Percentiles rank a stretch among this genome's conserved stretches.
These are phyloP conservation scores for Phytophthora nicotianae DNA, from an alignment of 352 stramenopile genomes.

Conservation along the genomic window DNA sequence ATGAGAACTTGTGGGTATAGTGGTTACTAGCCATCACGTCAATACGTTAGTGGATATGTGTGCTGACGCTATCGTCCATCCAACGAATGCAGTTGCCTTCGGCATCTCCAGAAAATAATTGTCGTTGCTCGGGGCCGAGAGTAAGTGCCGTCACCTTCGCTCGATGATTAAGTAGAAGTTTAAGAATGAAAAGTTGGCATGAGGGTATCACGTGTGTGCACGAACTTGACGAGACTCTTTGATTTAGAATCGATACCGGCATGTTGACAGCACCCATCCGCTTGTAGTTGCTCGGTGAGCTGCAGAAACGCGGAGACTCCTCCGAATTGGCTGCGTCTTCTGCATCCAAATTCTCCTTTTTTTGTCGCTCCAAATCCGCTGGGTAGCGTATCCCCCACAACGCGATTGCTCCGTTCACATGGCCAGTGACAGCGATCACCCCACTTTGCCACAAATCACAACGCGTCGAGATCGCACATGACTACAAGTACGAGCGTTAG, in stretches of 20 bases:
- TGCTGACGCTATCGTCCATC: conserved; percentile 78
- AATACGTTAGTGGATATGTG: conserved; percentile 50
- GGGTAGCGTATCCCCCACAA: conserved; percentile 74
- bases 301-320: conserved; percentile 5
- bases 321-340: not conserved
- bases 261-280: not conserved
- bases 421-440: conserved; percentile 68
- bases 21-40: conserved; percentile 7
- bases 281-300: conserved; percentile 10
- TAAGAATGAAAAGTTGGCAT: conserved; percentile 77
- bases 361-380: conserved; percentile 51
- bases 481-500: conserved; percentile 34
- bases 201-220: conserved; percentile 58
- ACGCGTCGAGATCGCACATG: conserved; percentile 58
- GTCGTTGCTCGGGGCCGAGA: conserved; percentile 61
- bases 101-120: conserved; percentile 68
- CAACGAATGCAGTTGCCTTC: conserved; percentile 82
- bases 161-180: conserved; percentile 76
- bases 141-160: conserved; percentile 61
- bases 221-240: conserved; percentile 5
- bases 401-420: conserved; percentile 74
- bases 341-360: conserved; percentile 13
- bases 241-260: conserved; percentile 17
- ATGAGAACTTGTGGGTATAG: conserved; percentile 3
- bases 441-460: conserved; percentile 79